A percentile compares a stretch with the other conserved stretches of the same genome.
phyloP scores from a whole-genome alignment of 805 yeast genomes.

The Lachancea meyersii region DNA sequence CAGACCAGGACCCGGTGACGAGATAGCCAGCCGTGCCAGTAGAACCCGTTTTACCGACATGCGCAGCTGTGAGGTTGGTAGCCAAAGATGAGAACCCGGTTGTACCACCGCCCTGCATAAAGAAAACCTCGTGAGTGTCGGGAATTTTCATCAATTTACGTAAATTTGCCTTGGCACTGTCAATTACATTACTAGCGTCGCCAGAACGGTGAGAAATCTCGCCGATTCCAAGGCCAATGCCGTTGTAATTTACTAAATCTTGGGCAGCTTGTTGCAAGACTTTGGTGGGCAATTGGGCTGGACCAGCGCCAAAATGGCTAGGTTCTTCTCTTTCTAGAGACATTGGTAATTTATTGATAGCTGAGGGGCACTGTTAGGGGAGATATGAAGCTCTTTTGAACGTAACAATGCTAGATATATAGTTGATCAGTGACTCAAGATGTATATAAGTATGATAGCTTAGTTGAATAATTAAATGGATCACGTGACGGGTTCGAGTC shows the following conservation, averaged over 20 bases:
- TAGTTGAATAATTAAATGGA: too few relatives aligned
- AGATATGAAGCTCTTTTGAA: too few relatives aligned
- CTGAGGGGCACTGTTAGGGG: background rate
- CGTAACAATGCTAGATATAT: too few relatives aligned
- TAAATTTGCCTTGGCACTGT: slow-evolving; percentile 66
- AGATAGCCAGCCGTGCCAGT: slow-evolving; percentile 80
- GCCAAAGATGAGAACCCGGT: slow-evolving; percentile 88
- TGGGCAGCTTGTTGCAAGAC: slow-evolving; percentile 84
- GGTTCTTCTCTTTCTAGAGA: slow-evolving; percentile 61
- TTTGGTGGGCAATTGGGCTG: slow-evolving; percentile 79
- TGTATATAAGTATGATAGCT: too few relatives aligned
- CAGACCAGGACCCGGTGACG: slow-evolving; percentile 91
- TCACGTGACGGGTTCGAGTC: too few relatives aligned
- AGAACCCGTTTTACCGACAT: slow-evolving; percentile 64
- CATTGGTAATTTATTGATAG: slow-evolving; percentile 8
- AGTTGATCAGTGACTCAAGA: too few relatives aligned
- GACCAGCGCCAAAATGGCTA: slow-evolving; percentile 96
- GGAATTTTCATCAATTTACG: slow-evolving; percentile 66
- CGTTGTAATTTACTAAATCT: slow-evolving; percentile 69
- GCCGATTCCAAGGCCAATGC: slow-evolving; percentile 78
- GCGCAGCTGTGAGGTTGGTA: slow-evolving; percentile 71
- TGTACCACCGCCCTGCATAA: slow-evolving; percentile 97
- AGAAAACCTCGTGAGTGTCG: slow-evolving; percentile 88
- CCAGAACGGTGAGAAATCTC: slow-evolving; percentile 94
- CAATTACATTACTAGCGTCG: slow-evolving; percentile 71